Evolutionary conservation across 2,329 filamentous ascomycete genomes (phyloP).

Genomic region (Helotiales sp.): DNA sequence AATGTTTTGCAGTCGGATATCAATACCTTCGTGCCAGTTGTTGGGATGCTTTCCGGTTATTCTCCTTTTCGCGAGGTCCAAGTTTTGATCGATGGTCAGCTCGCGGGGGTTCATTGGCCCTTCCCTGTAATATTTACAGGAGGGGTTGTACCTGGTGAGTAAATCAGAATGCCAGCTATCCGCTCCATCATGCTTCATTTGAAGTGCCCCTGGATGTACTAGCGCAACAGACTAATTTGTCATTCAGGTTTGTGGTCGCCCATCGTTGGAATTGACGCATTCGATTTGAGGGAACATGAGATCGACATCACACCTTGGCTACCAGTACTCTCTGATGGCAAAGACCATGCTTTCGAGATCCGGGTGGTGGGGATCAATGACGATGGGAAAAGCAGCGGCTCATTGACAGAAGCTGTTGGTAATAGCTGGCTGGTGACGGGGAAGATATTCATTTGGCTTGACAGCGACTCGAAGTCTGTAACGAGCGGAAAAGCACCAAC

Average conservation of each 20-base stretch:
- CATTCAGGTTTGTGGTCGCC: conserved; percentile 71
- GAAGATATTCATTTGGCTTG: conserved; percentile 81
- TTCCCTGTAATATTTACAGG: conserved; percentile 85
- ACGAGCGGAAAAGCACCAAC: conserved; percentile 55
- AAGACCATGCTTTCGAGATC: conserved; percentile 70
- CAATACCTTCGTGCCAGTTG: conserved; percentile 60
- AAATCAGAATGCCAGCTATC: too few species aligned
- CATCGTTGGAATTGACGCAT: conserved; percentile 77
- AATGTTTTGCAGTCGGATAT: conserved; percentile 71
- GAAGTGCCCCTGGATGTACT: too few species aligned
- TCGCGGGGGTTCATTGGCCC: conserved; percentile 80
- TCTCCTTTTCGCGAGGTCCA: conserved; percentile 81
- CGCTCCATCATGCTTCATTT: neutral
- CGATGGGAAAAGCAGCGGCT: conserved; percentile 51
- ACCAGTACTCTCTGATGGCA: conserved; percentile 68
- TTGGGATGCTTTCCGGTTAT: conserved; percentile 66
- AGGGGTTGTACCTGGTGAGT: conserved; percentile 65
- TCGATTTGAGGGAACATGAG: conserved; percentile 78
- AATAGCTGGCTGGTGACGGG: conserved; percentile 77
- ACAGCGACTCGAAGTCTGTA: conserved; percentile 51
- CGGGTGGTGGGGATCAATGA: conserved; percentile 69
- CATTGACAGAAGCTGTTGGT: conserved; percentile 60
- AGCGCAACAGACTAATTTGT: neutral
- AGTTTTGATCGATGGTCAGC: conserved; percentile 70
- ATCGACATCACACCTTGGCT: conserved; percentile 83